These are phyloP conservation scores for Claviceps sp. DNA, from an alignment of 2,329 filamentous ascomycete genomes.

Conservation along the genomic window DNA sequence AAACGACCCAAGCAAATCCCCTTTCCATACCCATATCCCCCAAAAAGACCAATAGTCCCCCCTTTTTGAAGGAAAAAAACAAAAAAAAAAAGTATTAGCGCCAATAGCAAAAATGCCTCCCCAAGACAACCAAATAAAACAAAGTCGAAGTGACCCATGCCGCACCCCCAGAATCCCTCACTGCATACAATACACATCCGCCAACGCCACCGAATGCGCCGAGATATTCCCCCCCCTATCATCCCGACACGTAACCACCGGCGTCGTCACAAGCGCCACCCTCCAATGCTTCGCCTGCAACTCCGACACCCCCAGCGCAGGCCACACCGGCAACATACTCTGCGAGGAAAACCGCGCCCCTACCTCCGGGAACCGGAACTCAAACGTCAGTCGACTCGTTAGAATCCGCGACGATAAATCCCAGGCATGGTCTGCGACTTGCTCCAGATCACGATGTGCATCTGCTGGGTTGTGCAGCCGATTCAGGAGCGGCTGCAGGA, in stretches of 20 bases:
- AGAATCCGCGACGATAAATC: conserved; percentile 34
- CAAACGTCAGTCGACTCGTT: conserved; percentile 28
- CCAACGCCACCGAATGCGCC: conserved; percentile 29
- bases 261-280: conserved; percentile 40
- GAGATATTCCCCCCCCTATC: conserved; percentile 32
- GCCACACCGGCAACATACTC: conserved; percentile 34
- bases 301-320: conserved; percentile 23
- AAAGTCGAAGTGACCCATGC: too few species aligned
- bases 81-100: too few species aligned
- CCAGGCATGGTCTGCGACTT: conserved; percentile 28
- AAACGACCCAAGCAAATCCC: too few species aligned
- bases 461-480: conserved; percentile 17
- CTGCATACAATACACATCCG: conserved; percentile 37
- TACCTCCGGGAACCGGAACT: conserved; percentile 37
- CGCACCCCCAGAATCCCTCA: conserved; percentile 6
- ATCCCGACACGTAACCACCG: conserved; percentile 39
- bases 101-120: too few species aligned
- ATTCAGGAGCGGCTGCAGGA: conserved; percentile 27
- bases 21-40: too few species aligned
- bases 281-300: conserved; percentile 38
- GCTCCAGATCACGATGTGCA: conserved; percentile 29
- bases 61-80: too few species aligned
- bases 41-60: too few species aligned
- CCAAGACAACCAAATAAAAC: too few species aligned
- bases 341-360: conserved; percentile 34